phyloP scores from a whole-genome alignment of 2,329 filamentous ascomycete genomes.

The Chaetomium olivaceum region DNA sequence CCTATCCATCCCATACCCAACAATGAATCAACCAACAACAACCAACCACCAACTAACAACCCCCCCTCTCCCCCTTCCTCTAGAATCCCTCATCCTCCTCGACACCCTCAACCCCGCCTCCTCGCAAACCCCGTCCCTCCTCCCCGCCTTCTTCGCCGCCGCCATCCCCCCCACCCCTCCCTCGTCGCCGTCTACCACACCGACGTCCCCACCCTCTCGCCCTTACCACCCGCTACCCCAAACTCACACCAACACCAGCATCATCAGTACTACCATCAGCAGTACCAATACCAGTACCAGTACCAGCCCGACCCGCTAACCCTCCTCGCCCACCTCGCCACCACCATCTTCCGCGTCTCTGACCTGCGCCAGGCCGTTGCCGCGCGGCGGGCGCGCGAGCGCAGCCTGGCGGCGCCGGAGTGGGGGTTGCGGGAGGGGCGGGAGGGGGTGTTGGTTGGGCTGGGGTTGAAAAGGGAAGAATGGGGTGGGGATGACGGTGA shows the following conservation, averaged over 20 bases:
- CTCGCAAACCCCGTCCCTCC: constrained; percentile 53
- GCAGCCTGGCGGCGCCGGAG: constrained; percentile 71
- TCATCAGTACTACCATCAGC: too few relatives aligned
- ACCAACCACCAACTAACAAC: constrained; percentile 37
- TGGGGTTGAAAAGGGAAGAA: constrained; percentile 44
- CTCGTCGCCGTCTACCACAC: constrained; percentile 80
- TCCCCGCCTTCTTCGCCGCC: constrained; percentile 69
- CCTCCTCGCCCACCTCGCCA: constrained; percentile 81
- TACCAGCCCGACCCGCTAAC: constrained; percentile 71
- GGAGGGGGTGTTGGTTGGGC: constrained; percentile 75
- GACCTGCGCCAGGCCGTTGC: constrained; percentile 74
- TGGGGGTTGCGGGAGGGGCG: constrained; percentile 77
- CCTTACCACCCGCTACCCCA: too few relatives aligned
- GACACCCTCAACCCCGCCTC: constrained; percentile 74
- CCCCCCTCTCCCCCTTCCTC: constrained; percentile 1
- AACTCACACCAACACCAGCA: constrained; percentile 43
- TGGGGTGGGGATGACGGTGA: constrained; percentile 29
- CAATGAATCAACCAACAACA: too few relatives aligned
- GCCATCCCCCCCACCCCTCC: constrained; percentile 65
- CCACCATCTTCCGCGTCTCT: constrained; percentile 73
- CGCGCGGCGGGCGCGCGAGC: constrained; percentile 71
- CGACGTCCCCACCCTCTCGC: constrained; percentile 60
- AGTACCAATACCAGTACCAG: constrained; percentile 39
- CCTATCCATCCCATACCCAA: background rate
- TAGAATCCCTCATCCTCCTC: constrained; percentile 74